Conservation (phyloP, 148 eudicot genomes). For the Fallopia convolvulus region DNA sequence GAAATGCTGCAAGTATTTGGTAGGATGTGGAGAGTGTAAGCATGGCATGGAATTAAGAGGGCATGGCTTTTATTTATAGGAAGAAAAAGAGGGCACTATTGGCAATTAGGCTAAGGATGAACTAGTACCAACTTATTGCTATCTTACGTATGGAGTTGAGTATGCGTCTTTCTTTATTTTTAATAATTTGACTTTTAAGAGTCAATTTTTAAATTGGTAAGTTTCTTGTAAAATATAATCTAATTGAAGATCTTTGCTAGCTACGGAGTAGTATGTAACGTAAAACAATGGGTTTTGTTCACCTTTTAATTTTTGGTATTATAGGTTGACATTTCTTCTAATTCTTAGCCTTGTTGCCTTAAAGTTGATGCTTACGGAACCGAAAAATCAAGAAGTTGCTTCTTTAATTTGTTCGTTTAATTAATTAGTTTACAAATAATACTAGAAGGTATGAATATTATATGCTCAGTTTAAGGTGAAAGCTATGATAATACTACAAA, state of each 20-base stretch:
- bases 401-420: too few relatives aligned
- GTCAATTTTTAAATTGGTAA: background rate
- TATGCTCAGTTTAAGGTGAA: background rate
- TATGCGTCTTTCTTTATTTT: background rate
- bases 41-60: background rate
- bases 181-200: background rate
- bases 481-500: background rate
- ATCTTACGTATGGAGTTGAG: background rate
- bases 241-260: background rate
- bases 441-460: too few relatives aligned
- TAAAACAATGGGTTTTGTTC: background rate
- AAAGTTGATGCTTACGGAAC: background rate
- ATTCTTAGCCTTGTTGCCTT: too few relatives aligned
- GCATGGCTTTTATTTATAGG: conserved; percentile 1
- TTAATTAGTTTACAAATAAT: background rate
- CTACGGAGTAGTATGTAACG: background rate
- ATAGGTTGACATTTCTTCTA: too few relatives aligned
- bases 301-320: background rate
- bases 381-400: background rate
- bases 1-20: background rate
- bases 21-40: background rate
- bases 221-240: background rate
- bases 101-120: conserved; percentile 9
- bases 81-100: background rate
- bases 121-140: background rate